Conservation (phyloP, 495 filamentous ascomycete genomes). For the Filosporella fistucella region DNA sequence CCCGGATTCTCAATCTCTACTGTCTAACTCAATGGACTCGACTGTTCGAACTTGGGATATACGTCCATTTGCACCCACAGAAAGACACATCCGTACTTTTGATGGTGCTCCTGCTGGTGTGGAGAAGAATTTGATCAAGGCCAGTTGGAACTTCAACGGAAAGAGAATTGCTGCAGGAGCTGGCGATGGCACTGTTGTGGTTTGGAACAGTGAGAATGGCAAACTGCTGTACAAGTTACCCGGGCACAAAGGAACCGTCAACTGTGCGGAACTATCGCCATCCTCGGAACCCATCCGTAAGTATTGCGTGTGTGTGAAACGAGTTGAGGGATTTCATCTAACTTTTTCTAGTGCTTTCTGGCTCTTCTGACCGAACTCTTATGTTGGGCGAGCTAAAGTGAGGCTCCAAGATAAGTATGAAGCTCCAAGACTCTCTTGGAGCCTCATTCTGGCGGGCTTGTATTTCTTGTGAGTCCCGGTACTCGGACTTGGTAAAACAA, state of each 20-base stretch:
- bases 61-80: conserved; percentile 83
- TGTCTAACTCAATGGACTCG: conserved; percentile 91
- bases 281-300: conserved; percentile 80
- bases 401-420: no score
- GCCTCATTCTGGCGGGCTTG: no score
- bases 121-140: conserved; percentile 88
- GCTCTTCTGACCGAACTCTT: conserved; percentile 75
- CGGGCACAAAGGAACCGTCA: conserved; percentile 92
- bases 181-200: conserved; percentile 82
- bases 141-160: conserved; percentile 86
- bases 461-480: no score
- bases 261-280: conserved; percentile 88
- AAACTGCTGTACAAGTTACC: conserved; percentile 93
- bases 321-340: conserved; percentile 11
- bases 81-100: conserved; percentile 78
- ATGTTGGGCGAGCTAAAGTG: conserved; percentile 70
- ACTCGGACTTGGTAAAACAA: no score
- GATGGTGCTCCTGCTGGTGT: conserved; percentile 83
- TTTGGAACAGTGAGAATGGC: conserved; percentile 80
- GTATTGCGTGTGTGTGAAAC: no score
- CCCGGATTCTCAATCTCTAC: conserved; percentile 82
- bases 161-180: conserved; percentile 85
- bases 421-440: no score
- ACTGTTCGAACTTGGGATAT: conserved; percentile 96
- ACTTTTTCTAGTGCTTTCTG: conserved; percentile 63